Evolutionary conservation across 164 flowering plant genomes (phyloP), one percentile per base, ranked within the genome.

Genomic region (Sextonia rubra): DNA sequence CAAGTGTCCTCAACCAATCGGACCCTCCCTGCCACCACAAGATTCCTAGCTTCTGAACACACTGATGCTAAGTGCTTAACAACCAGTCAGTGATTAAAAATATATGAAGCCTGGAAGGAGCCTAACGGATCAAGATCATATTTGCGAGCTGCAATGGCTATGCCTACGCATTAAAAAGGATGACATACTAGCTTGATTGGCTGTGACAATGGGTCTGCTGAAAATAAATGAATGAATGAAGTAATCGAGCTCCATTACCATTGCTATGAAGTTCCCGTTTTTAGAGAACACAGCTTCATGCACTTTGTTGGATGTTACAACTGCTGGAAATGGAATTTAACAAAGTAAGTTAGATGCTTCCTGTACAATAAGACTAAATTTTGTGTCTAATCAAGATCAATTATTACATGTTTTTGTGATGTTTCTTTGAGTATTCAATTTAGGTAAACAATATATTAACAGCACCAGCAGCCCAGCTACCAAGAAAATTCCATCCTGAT

Each of bases 1-100:
- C 44, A 37, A 32, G 44, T 1, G 44, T 37, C 44, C 44, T 37
- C 44, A 8, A 37, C 95, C 81, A 93, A 76, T 58, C 88, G 93
- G 74, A 79, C 82, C 78, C 93, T 96, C 49, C 97, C 99, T 58
- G 96, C 85, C 82, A 92, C 99, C 64, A 96, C 90, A 65, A 96
- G 94, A 73, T 89, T 91, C 87, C 89, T 93, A 18, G 98, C 98
- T 81, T 90, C 99, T 73, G 91, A 83, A 78, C 97, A 90, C 65
- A 92, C 82, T 44, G 99, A 98, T 75, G 93, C 84, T 20, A 97
- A 91, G 78, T 96, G 95, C 83, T 96, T 96, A 56, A 93, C 91
- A 2, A 96, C 96, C 70, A 97, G 99, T 80, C 83, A 92, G 63
- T 93, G 80, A 85, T 96, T 66, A 69, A 93, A 80, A 65, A 96